Percentiles rank a stretch among this genome's conserved stretches.
phyloP scores from a whole-genome alignment of 352 stramenopile species.

The Elongisporangium undulatum region DNA sequence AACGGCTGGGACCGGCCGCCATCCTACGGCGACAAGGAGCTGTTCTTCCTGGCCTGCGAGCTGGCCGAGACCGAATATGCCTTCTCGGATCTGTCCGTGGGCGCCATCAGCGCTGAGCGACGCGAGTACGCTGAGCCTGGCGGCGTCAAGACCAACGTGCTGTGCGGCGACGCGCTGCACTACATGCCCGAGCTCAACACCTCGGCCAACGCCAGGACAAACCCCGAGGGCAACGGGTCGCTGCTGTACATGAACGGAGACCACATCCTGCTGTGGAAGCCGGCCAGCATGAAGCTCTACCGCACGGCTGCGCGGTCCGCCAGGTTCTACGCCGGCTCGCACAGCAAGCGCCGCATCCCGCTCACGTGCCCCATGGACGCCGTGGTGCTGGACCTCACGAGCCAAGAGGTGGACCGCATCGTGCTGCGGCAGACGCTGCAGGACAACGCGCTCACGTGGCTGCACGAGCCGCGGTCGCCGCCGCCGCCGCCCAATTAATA shows the following conservation, averaged over 20 bases:
- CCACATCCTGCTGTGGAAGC: constrained; percentile 29
- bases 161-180: constrained; percentile 41
- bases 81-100: constrained; percentile 32
- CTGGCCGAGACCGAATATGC: constrained; percentile 43
- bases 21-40: constrained; percentile 53
- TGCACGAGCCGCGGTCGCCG: background rate
- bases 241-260: constrained; percentile 53
- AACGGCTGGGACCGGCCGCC: constrained; percentile 12
- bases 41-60: constrained; percentile 47
- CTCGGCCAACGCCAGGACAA: background rate
- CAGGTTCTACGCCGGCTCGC: constrained; percentile 28
- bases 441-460: constrained; percentile 7
- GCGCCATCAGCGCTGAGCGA: constrained; percentile 18
- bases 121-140: constrained; percentile 7
- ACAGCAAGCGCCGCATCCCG: constrained; percentile 23
- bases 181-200: constrained; percentile 23
- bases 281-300: constrained; percentile 14
- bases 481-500: background rate
- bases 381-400: constrained; percentile 16
- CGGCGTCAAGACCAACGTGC: constrained; percentile 11
- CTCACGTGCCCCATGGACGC: constrained; percentile 36
- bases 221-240: constrained; percentile 1
- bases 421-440: constrained; percentile 18
- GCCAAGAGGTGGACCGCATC: constrained; percentile 14
- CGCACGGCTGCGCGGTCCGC: constrained; percentile 20